Evolutionary conservation across 2,329 filamentous ascomycete species (phyloP).

Genomic region (Fusarium sp.): DNA sequence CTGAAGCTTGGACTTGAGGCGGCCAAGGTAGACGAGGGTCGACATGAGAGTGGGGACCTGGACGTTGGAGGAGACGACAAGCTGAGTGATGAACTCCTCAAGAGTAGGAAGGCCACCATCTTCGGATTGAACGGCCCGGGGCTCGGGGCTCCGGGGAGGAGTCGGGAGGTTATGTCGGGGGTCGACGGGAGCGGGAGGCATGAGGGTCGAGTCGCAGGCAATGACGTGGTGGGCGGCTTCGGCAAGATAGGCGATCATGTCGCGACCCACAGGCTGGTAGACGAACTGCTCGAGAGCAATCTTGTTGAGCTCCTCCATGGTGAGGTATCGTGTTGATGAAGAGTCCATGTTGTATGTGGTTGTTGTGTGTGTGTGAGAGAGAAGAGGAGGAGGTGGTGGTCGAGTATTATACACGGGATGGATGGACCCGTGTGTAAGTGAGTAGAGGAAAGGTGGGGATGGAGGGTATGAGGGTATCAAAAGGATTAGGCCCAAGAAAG

Average conservation of each 20-base stretch:
- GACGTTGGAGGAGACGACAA: conserved; percentile 93
- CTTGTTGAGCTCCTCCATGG: conserved; percentile 73
- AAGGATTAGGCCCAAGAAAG: conserved; percentile 18
- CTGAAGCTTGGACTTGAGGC: conserved; percentile 86
- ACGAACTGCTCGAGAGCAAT: conserved; percentile 84
- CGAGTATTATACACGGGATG: conserved; percentile 29
- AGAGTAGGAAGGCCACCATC: conserved; percentile 78
- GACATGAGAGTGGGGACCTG: conserved; percentile 98
- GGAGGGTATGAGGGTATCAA: conserved; percentile 10
- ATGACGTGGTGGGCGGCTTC: conserved; percentile 82
- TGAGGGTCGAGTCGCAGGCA: conserved; percentile 76
- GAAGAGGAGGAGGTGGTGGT: conserved; percentile 15
- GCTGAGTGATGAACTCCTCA: conserved; percentile 90
- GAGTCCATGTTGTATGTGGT: conserved; percentile 35
- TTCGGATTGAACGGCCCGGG: conserved; percentile 59
- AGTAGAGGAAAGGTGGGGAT: conserved; percentile 12
- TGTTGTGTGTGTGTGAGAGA: conserved; percentile 15
- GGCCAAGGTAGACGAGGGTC: conserved; percentile 90
- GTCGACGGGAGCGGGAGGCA: conserved; percentile 58
- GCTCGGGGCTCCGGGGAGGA: conserved; percentile 64
- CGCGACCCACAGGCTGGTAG: conserved; percentile 77
- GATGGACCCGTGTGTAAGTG: conserved; percentile 35
- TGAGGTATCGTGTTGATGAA: conserved; percentile 59
- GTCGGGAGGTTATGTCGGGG: conserved; percentile 57
- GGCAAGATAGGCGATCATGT: conserved; percentile 84